phyloP scores from a whole-genome alignment of 345 rosid species.

The Boechera stricta region DNA sequence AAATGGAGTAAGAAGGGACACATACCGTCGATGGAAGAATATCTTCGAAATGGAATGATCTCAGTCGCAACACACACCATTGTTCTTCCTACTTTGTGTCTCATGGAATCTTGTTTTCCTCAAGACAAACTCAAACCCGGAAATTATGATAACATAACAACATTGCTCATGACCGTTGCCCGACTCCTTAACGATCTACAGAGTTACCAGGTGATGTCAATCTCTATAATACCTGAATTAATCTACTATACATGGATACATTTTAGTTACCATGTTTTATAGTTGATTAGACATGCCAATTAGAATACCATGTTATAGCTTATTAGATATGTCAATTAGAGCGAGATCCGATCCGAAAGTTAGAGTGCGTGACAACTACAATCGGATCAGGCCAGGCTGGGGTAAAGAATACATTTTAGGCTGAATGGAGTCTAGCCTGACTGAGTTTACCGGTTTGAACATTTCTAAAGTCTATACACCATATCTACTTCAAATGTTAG shows the following conservation, averaged over 20 bases:
- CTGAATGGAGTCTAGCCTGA: too few species aligned
- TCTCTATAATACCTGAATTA: neutral
- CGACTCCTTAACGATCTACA: slow-evolving; percentile 67
- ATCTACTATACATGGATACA: neutral
- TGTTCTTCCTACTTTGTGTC: slow-evolving; percentile 49
- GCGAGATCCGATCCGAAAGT: too few species aligned
- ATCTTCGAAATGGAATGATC: slow-evolving; percentile 53
- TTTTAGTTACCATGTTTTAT: neutral
- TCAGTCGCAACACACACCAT: slow-evolving; percentile 56
- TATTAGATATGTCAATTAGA: too few species aligned
- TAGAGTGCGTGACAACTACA: too few species aligned
- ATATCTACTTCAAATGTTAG: neutral
- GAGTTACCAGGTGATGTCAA: slow-evolving; percentile 52
- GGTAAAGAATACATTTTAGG: too few species aligned
- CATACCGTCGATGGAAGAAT: slow-evolving; percentile 51
- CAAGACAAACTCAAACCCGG: slow-evolving; percentile 38
- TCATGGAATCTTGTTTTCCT: slow-evolving; percentile 40
- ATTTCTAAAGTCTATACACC: neutral
- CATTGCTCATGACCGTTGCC: slow-evolving; percentile 52
- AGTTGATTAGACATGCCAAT: neutral
- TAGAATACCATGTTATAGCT: neutral
- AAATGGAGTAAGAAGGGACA: slow-evolving; percentile 55
- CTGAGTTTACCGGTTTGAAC: neutral
- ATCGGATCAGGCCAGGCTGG: too few species aligned
- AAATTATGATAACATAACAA: slow-evolving; percentile 51